These are phyloP conservation scores for Lentithecium fluviatile DNA, from an alignment of 495 filamentous ascomycete genomes.

Conservation along the genomic window DNA sequence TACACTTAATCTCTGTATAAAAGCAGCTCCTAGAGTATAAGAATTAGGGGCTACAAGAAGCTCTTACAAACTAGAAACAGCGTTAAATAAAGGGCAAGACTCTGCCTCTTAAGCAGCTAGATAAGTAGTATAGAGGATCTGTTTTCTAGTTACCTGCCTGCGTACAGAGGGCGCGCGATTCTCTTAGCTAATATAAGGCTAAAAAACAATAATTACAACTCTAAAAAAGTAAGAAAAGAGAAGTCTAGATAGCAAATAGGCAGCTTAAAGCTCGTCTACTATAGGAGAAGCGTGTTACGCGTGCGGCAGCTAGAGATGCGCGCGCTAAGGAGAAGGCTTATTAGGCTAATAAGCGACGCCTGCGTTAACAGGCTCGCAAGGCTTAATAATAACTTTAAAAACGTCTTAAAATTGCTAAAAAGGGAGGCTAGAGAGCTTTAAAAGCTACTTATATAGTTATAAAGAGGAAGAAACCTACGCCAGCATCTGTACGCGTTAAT, in stretches of 20 bases:
- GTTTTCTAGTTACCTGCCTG: slow-evolving; percentile 5
- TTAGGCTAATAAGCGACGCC: not conserved
- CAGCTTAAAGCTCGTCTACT: not conserved
- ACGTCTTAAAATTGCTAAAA: no score
- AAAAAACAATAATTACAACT: not conserved
- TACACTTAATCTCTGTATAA: no score
- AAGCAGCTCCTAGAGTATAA: slow-evolving; percentile 8
- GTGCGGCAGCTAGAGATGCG: not conserved
- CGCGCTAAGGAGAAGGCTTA: not conserved
- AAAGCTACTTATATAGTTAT: not conserved
- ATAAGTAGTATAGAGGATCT: not conserved
- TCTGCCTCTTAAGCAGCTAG: not conserved
- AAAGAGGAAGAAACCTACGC: not conserved
- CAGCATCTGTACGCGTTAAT: not conserved
- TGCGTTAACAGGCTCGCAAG: not conserved
- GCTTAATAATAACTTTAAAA: not conserved
- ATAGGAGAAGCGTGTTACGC: not conserved
- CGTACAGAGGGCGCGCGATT: not conserved
- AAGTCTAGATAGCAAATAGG: not conserved
- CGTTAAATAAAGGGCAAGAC: not conserved
- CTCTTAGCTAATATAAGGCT: no score
- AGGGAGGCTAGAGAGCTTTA: no score
- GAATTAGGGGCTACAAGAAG: not conserved
- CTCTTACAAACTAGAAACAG: slow-evolving; percentile 1
- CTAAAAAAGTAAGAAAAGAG: no score